phyloP scores from a whole-genome alignment of 306 rosid genomes.

The Begonia fuchsioides region DNA sequence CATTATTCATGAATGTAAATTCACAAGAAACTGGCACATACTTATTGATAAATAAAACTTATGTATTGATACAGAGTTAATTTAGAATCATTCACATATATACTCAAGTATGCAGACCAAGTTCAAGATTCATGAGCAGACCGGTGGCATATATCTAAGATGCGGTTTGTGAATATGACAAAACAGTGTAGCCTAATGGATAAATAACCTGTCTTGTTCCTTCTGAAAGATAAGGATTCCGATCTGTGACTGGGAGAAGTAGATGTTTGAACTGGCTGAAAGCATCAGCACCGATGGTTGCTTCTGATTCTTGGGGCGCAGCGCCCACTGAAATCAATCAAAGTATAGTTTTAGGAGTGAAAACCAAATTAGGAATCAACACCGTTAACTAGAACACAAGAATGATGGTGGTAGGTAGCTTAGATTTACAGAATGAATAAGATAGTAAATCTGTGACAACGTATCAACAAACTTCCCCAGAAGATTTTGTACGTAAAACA shows the following conservation, averaged over 20 bases:
- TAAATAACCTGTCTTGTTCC: slow-evolving; percentile 60
- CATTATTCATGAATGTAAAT: neutral
- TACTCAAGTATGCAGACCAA: too few species aligned
- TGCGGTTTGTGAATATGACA: too few species aligned
- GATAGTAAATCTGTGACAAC: too few species aligned
- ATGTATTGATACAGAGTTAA: too few species aligned
- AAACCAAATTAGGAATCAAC: slow-evolving; percentile 1
- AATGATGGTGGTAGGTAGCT: too few species aligned
- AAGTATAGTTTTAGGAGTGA: too few species aligned
- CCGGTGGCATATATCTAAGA: too few species aligned
- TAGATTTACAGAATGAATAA: too few species aligned
- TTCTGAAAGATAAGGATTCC: slow-evolving; percentile 75
- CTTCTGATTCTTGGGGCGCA: slow-evolving; percentile 44
- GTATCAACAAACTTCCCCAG: too few species aligned
- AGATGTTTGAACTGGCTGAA: slow-evolving; percentile 63
- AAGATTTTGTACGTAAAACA: too few species aligned
- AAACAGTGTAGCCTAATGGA: neutral
- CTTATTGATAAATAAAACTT: neutral
- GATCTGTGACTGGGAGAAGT: slow-evolving; percentile 75
- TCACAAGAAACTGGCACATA: neutral
- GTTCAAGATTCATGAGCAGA: too few species aligned
- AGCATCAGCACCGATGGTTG: slow-evolving; percentile 35
- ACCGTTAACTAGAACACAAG: neutral
- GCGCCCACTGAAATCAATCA: slow-evolving; percentile 30
- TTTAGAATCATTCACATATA: too few species aligned